These are phyloP conservation scores for Amanita polypyramis DNA, from an alignment of 768 basidiomycete species.

Conservation along the genomic window DNA sequence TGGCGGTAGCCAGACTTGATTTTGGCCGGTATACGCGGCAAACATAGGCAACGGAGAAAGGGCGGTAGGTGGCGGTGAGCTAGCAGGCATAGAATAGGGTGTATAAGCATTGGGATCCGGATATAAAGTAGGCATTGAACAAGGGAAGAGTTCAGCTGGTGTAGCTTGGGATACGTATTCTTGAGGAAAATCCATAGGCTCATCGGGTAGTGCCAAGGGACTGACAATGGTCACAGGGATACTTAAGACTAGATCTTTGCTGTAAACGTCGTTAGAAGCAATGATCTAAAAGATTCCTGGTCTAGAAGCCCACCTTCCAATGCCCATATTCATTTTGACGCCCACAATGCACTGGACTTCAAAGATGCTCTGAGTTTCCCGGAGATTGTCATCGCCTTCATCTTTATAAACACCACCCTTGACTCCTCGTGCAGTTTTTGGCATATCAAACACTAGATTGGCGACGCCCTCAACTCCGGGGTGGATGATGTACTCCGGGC, in stretches of 20 bases:
- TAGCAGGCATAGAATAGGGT: constrained; percentile 12
- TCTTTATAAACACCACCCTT: constrained; percentile 46
- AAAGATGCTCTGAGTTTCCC: constrained; percentile 46
- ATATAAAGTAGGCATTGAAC: background rate
- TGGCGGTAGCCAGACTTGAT: constrained; percentile 42
- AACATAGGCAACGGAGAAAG: constrained; percentile 23
- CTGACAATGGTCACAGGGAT: constrained; percentile 59
- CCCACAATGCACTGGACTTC: constrained; percentile 56
- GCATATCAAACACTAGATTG: constrained; percentile 73
- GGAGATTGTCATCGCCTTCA: constrained; percentile 29
- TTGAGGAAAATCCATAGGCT: constrained; percentile 17
- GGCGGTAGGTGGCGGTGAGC: constrained; percentile 19
- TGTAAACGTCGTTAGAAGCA: constrained; percentile 18
- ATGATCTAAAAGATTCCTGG: background rate
- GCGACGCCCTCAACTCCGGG: constrained; percentile 74
- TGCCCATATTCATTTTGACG: constrained; percentile 58
- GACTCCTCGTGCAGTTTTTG: constrained; percentile 50
- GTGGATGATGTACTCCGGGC: constrained; percentile 62
- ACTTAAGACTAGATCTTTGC: constrained; percentile 60
- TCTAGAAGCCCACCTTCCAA: constrained; percentile 43
- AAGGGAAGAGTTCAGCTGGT: background rate
- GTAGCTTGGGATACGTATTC: constrained; percentile 6
- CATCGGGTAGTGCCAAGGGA: constrained; percentile 42
- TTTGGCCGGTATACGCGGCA: constrained; percentile 32
- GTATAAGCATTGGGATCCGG: constrained; percentile 7